These are phyloP conservation scores for Neurospora sp. DNA, from an alignment of 495 filamentous ascomycete genomes.

Conservation along the genomic window DNA sequence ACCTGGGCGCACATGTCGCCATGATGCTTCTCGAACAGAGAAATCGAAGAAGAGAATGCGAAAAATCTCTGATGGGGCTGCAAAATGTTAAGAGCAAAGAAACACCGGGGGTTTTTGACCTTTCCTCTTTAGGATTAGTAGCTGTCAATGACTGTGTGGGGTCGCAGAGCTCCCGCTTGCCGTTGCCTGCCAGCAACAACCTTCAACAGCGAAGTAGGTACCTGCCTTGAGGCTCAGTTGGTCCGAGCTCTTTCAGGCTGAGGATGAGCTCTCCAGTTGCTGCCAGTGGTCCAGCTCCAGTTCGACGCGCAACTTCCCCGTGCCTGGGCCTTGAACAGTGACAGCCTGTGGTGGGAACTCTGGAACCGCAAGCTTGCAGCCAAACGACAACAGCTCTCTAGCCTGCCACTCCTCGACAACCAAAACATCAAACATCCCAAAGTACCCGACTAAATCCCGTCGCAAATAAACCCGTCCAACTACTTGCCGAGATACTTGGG, in stretches of 20 bases:
- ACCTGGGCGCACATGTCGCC: not conserved
- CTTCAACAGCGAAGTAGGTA: not conserved
- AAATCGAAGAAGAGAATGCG: not conserved
- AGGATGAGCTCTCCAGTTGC: slow-evolving; percentile 7
- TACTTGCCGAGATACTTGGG: not conserved
- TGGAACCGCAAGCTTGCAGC: slow-evolving; percentile 4
- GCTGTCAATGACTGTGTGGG: not conserved
- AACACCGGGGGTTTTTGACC: not conserved
- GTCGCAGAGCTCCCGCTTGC: not conserved
- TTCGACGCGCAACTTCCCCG: slow-evolving; percentile 28
- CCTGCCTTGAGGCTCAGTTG: slow-evolving; percentile 5
- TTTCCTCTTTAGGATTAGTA: not conserved
- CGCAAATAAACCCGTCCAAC: not conserved
- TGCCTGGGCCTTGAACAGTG: slow-evolving; percentile 12
- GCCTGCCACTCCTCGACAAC: not conserved
- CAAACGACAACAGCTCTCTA: slow-evolving; percentile 11
- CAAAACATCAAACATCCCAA: slow-evolving; percentile 7
- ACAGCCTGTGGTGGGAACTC: slow-evolving; percentile 10
- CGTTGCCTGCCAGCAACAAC: not conserved
- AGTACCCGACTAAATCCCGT: not conserved
- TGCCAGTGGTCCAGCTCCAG: slow-evolving; percentile 3
- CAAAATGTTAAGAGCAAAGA: not conserved
- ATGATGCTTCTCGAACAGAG: not conserved
- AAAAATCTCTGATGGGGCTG: not conserved
- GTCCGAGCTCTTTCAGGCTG: slow-evolving; percentile 20